Evolutionary conservation across 345 rosid genomes (phyloP), one percentile per base, ranked within the genome.

Genomic region (Populus ilicifolia): DNA sequence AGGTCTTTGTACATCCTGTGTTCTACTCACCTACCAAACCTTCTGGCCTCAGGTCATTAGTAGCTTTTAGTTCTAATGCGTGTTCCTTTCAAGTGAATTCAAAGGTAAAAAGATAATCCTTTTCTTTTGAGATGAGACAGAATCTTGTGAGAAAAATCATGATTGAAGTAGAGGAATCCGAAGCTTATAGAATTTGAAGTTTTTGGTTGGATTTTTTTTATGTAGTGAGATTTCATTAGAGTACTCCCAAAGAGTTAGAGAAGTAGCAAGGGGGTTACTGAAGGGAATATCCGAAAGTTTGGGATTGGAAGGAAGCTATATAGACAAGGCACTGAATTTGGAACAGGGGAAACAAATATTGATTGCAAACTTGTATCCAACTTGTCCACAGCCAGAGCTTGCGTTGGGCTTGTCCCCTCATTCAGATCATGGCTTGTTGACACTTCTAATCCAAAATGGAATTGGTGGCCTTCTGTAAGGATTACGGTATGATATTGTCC

Each of bases 361-460:
- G 11, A 18, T n/a, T 0, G 87, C 86, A 0, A 90, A 88, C 72
- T 69, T 81, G 5, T 90, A 90, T 63, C 90, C 93, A 3, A 81
- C 91, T 6, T 90, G 93, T 76, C 88, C 89, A 18, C 85, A 85
- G 73, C 93, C 93, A 23, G 87, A 87, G 16, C 85, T 79, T 2
- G 90, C 88, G 23, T 85, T 90, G 86, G 94, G 94, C 2, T 0
- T 90, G 74, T 86, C 90, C 0, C 85, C 92, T 35, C 94, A 90
- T 69, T 85, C 94, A 0, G 90, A 88, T 52, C 90, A 90, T 11
- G 87, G 94, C 63, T 84, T 88, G n/a, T 52, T 88, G 27, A 87
- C 92, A 4, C 44, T 88, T 43, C 82, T 90, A 0, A 75, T 76
- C 6, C 87, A 87, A 3, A 89, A 88, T 44, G 89, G 82, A 61